Evolutionary conservation across 2,329 filamentous ascomycete species (phyloP), one percentile per base, ranked within the genome.

Genomic region (Fusarium protoensiforme): DNA sequence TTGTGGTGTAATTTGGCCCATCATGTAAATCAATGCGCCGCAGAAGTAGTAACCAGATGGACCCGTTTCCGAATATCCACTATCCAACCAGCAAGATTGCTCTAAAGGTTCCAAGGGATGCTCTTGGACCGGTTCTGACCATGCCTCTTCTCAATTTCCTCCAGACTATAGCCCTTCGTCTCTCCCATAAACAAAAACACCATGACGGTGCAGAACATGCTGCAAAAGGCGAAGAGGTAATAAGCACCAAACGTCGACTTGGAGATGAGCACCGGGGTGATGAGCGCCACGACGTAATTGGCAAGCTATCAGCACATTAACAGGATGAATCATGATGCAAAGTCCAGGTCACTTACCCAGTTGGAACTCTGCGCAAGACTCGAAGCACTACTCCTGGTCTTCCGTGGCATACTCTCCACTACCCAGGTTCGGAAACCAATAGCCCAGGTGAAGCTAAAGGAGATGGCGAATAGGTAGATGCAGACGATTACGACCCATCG

Each of bases 371-470:
- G 86, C 1, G 87, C 88, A 31, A 90, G 77, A 54, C 85, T 86
- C 0, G 86, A 88, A 1, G 88, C 88, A 16, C 85, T 86, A 2
- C 87, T 88, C 3, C 89, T 82, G 1, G 88, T 90, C 11, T 82
- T 80, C 24, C 86, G 82, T 0, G 89, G 88, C 74, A 90, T 86
- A 48, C 89, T 90, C 76, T 91, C 89, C 0, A 87, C 84, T 0
- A 86, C 81, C 71, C 88, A 91, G 0, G 90, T 86, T 46, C 86
- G 85, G 54, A 89, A 82, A 0, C 83, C 82, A 6, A 91, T 85
- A 0, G 84, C 88, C 87, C 89, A 91, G 0, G 87, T 85, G 2
- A 78, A 78, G 20, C 79, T 84, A 63, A 83, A 89, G 0, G 84
- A 78, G 5, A 86, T 80, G 1, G 85, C 83, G 62, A 88, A 88